Evolutionary conservation across 768 basidiomycete species (phyloP).

Genomic region (Kwoniella newhampshirensis): DNA sequence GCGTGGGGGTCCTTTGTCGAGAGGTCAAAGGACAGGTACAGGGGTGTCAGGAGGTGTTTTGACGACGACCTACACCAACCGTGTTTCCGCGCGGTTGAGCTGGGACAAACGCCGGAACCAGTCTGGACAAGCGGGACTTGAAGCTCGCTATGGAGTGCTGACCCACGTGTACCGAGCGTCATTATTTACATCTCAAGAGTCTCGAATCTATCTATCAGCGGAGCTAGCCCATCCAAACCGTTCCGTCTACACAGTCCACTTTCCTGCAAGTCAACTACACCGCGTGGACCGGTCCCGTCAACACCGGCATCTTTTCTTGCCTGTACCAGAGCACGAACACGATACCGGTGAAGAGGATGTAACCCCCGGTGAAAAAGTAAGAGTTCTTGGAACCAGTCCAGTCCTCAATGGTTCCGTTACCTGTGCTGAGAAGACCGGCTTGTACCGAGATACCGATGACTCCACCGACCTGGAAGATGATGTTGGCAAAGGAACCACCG

Average conservation of each 20-base stretch:
- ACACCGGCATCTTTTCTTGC: conserved; percentile 39
- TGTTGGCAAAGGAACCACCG: conserved; percentile 44
- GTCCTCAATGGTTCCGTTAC: conserved; percentile 39
- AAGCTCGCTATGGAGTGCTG: too few species aligned
- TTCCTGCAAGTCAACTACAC: conserved; percentile 16
- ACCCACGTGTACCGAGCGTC: too few species aligned
- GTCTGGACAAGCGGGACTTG: too few species aligned
- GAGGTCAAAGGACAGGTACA: too few species aligned
- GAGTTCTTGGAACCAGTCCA: conserved; percentile 41
- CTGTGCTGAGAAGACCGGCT: conserved; percentile 39
- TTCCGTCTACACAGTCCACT: too few species aligned
- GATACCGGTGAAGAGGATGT: conserved; percentile 36
- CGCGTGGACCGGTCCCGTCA: conserved; percentile 26
- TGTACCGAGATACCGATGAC: conserved; percentile 48
- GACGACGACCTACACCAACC: too few species aligned
- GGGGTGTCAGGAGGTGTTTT: too few species aligned
- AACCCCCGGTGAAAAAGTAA: conserved; percentile 45
- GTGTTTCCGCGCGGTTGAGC: too few species aligned
- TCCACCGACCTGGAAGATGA: conserved; percentile 47
- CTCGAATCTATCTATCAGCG: background rate
- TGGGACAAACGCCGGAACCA: too few species aligned
- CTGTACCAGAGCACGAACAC: conserved; percentile 43
- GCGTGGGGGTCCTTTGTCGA: too few species aligned
- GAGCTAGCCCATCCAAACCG: too few species aligned
- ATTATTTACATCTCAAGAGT: background rate